Conservation (phyloP, 495 filamentous ascomycete genomes). For the Penicillium desertorum region DNA sequence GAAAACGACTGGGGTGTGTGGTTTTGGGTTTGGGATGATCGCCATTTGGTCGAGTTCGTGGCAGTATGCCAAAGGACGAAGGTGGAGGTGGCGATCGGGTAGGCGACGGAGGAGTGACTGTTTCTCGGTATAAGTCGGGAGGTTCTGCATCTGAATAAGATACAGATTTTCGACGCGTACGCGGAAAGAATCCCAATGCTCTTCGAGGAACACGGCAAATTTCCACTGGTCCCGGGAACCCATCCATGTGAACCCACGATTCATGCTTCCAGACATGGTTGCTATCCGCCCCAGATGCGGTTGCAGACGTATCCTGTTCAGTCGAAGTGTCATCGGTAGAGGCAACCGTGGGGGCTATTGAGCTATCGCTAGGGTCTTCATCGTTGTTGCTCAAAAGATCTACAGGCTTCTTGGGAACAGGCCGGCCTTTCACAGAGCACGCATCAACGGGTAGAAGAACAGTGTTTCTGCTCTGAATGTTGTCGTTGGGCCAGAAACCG, state of each 20-base stretch:
- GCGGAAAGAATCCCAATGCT: slow-evolving; percentile 87
- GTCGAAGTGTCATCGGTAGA: slow-evolving; percentile 21
- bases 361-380: slow-evolving; percentile 43
- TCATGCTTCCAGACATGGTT: slow-evolving; percentile 77
- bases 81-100: slow-evolving; percentile 32
- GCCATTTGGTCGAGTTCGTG: slow-evolving; percentile 22
- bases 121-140: slow-evolving; percentile 37
- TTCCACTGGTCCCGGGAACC: slow-evolving; percentile 67
- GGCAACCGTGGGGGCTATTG: slow-evolving; percentile 37
- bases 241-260: slow-evolving; percentile 79
- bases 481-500: slow-evolving; percentile 90
- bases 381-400: slow-evolving; percentile 38
- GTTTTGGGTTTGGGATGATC: slow-evolving; percentile 22
- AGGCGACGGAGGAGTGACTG: slow-evolving; percentile 37
- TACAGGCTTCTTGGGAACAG: slow-evolving; percentile 28
- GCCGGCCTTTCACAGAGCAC: slow-evolving; percentile 77
- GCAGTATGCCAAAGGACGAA: slow-evolving; percentile 26
- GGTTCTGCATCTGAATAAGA: slow-evolving; percentile 48
- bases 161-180: slow-evolving; percentile 77
- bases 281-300: slow-evolving; percentile 38
- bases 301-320: slow-evolving; percentile 22
- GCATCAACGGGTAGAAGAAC: slow-evolving; percentile 87
- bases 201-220: slow-evolving; percentile 82
- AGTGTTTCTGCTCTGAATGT: slow-evolving; percentile 75
- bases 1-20: slow-evolving; percentile 21